These are phyloP conservation scores for Colletotrichum sp. DNA, from an alignment of 2,329 filamentous ascomycete species.

Conservation along the genomic window DNA sequence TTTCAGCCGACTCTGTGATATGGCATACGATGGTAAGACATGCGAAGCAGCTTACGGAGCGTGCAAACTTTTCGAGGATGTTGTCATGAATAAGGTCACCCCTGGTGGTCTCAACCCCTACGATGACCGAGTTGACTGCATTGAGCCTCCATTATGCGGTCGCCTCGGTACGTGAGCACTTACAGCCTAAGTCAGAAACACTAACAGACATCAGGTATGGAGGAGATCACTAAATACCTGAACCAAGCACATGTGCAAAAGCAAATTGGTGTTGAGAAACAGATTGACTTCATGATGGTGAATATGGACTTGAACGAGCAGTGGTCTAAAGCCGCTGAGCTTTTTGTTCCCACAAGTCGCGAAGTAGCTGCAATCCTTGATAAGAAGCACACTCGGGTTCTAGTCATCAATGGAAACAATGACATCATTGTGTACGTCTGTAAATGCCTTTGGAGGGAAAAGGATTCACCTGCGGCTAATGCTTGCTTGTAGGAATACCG, in stretches of 20 bases:
- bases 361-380: slow-evolving; percentile 5
- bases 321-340: background rate
- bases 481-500: background rate
- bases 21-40: background rate
- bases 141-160: background rate
- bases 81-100: background rate
- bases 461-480: background rate
- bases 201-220: background rate
- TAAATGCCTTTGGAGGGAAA: background rate
- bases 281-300: background rate
- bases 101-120: background rate
- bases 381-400: background rate
- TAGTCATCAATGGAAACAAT: slow-evolving; percentile 15
- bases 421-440: background rate
- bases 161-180: background rate
- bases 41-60: background rate
- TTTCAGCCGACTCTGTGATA: background rate
- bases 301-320: background rate
- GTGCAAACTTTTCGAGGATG: background rate
- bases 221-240: background rate
- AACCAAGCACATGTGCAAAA: background rate
- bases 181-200: background rate
- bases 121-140: background rate
- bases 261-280: background rate
- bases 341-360: background rate